Evolutionary conservation across 2,329 filamentous ascomycete genomes (phyloP).

Genomic region (Xylariaceae sp.): DNA sequence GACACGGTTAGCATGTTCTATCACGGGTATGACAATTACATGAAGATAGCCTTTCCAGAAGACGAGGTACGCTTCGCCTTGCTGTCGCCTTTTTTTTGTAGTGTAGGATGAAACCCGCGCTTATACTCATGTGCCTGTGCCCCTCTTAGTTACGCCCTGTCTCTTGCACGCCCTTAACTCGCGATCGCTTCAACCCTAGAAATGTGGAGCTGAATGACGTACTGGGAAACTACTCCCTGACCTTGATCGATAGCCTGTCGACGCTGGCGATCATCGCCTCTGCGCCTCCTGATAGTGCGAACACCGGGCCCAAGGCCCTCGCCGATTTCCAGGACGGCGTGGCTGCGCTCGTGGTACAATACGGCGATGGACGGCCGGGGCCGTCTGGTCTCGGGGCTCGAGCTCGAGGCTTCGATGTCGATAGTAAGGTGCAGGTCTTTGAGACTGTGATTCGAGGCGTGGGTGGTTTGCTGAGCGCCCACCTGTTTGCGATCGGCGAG

Average conservation of each 20-base stretch:
- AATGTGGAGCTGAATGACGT: slow-evolving; percentile 92
- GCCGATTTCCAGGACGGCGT: slow-evolving; percentile 76
- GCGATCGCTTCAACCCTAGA: slow-evolving; percentile 71
- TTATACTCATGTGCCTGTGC: slow-evolving; percentile 7
- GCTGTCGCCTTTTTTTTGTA: slow-evolving; percentile 2
- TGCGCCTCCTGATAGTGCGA: slow-evolving; percentile 51
- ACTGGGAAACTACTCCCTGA: slow-evolving; percentile 93
- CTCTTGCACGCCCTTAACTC: slow-evolving; percentile 75
- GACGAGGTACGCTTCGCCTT: slow-evolving; percentile 59
- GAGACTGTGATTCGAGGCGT: slow-evolving; percentile 94
- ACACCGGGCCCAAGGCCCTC: slow-evolving; percentile 57
- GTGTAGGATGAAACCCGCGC: slow-evolving; percentile 20
- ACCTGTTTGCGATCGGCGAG: slow-evolving; percentile 87
- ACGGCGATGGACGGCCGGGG: slow-evolving; percentile 75
- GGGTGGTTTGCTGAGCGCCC: slow-evolving; percentile 84
- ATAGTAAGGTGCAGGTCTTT: slow-evolving; percentile 98
- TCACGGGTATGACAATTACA: slow-evolving; percentile 94
- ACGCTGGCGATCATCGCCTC: slow-evolving; percentile 90
- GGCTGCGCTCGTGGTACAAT: slow-evolving; percentile 68
- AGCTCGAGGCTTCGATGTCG: slow-evolving; percentile 80
- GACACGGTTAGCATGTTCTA: slow-evolving; percentile 81
- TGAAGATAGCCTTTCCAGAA: slow-evolving; percentile 88
- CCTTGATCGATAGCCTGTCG: slow-evolving; percentile 89
- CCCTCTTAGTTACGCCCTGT: slow-evolving; percentile 67
- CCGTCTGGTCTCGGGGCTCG: slow-evolving; percentile 64